Conservation (phyloP, 2,329 filamentous ascomycete species). For the Cytospora piceae region DNA sequence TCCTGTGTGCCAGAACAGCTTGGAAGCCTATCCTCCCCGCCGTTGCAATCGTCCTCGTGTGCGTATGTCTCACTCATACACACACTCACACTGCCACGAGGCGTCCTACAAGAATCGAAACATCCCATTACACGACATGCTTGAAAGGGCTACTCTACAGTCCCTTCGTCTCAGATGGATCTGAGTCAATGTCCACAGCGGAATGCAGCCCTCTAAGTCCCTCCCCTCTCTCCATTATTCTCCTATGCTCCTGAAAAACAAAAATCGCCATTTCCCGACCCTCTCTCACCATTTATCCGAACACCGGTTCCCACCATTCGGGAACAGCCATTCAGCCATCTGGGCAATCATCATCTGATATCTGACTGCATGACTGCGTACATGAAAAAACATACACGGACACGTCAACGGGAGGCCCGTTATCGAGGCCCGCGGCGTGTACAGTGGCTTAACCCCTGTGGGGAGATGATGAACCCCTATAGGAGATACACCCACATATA, state of each 20-base stretch:
- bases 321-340: slow-evolving; percentile 20
- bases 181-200: slow-evolving; percentile 25
- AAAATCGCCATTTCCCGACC: neutral
- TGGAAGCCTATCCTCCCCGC: neutral
- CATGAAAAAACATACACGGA: slow-evolving; percentile 25
- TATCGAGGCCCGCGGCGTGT: slow-evolving; percentile 28
- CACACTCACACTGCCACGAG: slow-evolving; percentile 25
- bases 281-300: slow-evolving; percentile 5
- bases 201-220: slow-evolving; percentile 9
- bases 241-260: neutral
- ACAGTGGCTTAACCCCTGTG: slow-evolving; percentile 11
- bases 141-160: slow-evolving; percentile 11
- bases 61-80: neutral
- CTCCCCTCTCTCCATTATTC: neutral
- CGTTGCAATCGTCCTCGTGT: neutral
- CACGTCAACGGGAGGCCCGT: slow-evolving; percentile 31
- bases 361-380: slow-evolving; percentile 30
- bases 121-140: slow-evolving; percentile 24
- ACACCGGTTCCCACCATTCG: slow-evolving; percentile 17
- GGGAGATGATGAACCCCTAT: slow-evolving; percentile 7
- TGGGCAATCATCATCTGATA: slow-evolving; percentile 23
- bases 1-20: neutral
- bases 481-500: neutral
- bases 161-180: slow-evolving; percentile 29
- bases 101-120: slow-evolving; percentile 20